Base-by-base conservation (phyloP, 805 yeast genomes). In the Lachancea thermotolerans region DNA sequence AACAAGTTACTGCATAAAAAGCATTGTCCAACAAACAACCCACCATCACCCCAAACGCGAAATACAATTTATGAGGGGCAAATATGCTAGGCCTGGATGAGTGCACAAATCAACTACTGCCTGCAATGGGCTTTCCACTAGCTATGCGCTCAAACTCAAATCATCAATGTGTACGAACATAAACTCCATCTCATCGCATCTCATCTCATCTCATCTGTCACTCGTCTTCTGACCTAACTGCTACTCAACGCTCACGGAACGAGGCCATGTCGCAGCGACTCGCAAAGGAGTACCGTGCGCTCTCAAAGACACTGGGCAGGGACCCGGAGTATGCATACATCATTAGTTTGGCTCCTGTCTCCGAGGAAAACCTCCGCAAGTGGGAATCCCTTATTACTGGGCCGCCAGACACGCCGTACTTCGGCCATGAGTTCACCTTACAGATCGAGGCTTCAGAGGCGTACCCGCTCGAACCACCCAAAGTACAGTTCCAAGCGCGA, bases 391-490 rank as follows among this genome's bases (percentile, higher is more conserved):
- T 59, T 2, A 69, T 82, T 10, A 57, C 61, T 34, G 84, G 84
- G 11, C 82, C 83, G 0, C 44, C 51, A 2, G 74, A 69, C 18
- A 72, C 84, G 1, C 75, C 76, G 0, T 83, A 72, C 55, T 72
- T 70, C 39, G 64, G 68, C n/a, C 78, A 78, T 3, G 59, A 61
- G 36, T 82, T 85, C 78, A 60, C 61, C 17, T 59, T 83, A 31
- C 57, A 53, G 1, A 75, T 83, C 5, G 41, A 50, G 0, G 64
- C 81, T 5, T 74, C 79, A 0, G 15, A 44, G 0, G 63, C 64
- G 14, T 83, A 83, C 51, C 91, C 91, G 0, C 56, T 70, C 8
- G 57, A 62, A 6, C 86, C 90, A 0, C 91, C 90, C 2, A 49
- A 45, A 10, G 69, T 82, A 43, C 61, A 53, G 44, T 83, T 83